Base-by-base conservation (phyloP, 257 asterid genomes). In the Thymus mandschuricus region DNA sequence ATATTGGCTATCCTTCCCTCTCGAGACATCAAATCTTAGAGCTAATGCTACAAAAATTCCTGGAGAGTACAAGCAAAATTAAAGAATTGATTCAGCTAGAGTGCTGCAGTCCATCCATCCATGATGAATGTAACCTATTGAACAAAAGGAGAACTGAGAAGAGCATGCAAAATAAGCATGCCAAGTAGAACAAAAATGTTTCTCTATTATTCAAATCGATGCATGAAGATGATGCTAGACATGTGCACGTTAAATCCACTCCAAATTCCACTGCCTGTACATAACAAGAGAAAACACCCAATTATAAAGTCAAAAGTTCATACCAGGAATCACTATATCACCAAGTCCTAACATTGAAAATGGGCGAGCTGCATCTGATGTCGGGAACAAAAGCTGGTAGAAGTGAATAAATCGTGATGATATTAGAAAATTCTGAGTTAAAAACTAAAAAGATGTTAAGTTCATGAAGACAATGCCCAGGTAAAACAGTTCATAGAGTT, bases 311-410 rank as follows among this genome's bases (percentile, higher is more conserved):
- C n/a, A 49, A 67, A n/a, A 62, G 28, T 71, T 64, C 79, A 45
- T 83, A 92, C 99, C 99, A 64, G 99, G 99, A 78, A 95, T 89
- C 49, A 95, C 99, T 61, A 89, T 95, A 75, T 95, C 99, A 70
- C 99, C 99, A 66, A 95, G 99, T 74, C 98, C 99, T 68, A 95
- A 82, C 99, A 95, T 95, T 30, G 99, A 95, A 85, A 89, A 95
- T 45, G 99, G 99, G 10, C 98, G 97, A 11, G 86, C 72, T 13
- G 93, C 44, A 73, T 92, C 93, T 63, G 89, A 74, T 40, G 98
- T 92, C 10, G 98, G 99, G 88, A 95, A 95, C 73, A 92, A 82
- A 79, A 95, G 99, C 99, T 95, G 94, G 73, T 81, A 61, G 94
- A 71, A 81, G 59, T 76, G 41, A 62, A 56, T 28, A 67, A 52